Evolutionary conservation across 2,329 filamentous ascomycete genomes (phyloP).

Genomic region (Pyrenochaeta sp.): DNA sequence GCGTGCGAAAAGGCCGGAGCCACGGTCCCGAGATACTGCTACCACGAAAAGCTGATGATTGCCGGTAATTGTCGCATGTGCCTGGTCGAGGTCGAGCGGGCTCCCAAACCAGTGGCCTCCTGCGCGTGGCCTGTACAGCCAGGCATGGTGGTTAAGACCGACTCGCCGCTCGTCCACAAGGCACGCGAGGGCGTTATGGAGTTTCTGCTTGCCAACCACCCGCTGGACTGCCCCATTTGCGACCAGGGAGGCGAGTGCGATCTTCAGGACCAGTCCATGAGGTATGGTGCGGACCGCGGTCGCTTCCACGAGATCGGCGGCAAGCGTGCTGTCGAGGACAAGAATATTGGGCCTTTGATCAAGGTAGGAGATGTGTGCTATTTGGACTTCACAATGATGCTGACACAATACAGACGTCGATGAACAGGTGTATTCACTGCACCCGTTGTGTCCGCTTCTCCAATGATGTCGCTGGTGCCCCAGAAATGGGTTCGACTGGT

Average conservation of each 20-base stretch:
- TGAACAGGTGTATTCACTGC: constrained; percentile 99
- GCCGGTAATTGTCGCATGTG: constrained; percentile 99
- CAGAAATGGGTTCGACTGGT: constrained; percentile 91
- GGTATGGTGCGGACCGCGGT: constrained; percentile 94
- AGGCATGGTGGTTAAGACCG: constrained; percentile 99
- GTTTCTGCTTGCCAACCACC: constrained; percentile 95
- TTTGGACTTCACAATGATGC: constrained; percentile 11
- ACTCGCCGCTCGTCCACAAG: constrained; percentile 95
- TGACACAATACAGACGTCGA: constrained; percentile 73
- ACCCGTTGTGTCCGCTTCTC: constrained; percentile 97
- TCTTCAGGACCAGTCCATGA: constrained; percentile 99
- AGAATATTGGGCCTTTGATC: constrained; percentile 97
- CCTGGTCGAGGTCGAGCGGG: constrained; percentile 95
- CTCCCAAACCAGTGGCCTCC: constrained; percentile 96
- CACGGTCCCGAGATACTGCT: constrained; percentile 96
- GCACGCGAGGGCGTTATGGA: constrained; percentile 99
- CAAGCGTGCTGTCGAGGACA: constrained; percentile 98
- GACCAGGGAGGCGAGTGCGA: constrained; percentile 99
- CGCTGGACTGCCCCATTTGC: constrained; percentile 95
- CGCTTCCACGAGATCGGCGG: constrained; percentile 95
- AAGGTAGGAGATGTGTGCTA: constrained; percentile 62
- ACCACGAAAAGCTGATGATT: constrained; percentile 99
- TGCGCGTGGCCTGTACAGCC: constrained; percentile 99
- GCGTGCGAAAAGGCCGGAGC: constrained; percentile 97
- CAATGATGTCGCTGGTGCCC: constrained; percentile 95